Conservation (phyloP, 345 rosid species). For the Bretschneidera sinensis region DNA sequence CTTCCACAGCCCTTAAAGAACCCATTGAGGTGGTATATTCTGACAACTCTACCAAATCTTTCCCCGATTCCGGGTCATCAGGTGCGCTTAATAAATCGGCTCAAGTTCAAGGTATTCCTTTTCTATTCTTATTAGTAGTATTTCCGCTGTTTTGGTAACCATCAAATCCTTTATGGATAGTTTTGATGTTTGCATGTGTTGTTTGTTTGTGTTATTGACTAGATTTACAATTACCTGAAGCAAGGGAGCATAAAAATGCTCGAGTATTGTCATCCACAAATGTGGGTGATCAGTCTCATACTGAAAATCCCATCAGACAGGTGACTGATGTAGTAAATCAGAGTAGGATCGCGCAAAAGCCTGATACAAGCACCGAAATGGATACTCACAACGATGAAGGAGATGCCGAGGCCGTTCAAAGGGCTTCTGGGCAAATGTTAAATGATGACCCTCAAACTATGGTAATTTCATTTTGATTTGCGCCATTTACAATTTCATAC, state of each 20-base stretch:
- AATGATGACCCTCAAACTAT: conserved; percentile 13
- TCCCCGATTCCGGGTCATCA: background rate
- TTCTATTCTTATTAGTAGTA: background rate
- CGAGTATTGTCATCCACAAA: conserved; percentile 65
- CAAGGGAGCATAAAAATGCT: conserved; percentile 59
- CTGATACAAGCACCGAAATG: conserved; percentile 12
- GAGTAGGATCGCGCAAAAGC: conserved; percentile 4
- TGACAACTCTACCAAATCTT: conserved; percentile 21
- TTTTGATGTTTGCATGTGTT: background rate
- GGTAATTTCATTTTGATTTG: conserved; percentile 25
- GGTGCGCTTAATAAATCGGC: conserved; percentile 1
- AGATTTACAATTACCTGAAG: conserved; percentile 29
- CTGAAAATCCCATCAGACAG: conserved; percentile 44
- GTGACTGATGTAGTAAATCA: conserved; percentile 32
- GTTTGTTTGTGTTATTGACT: conserved; percentile 9
- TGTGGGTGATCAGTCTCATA: conserved; percentile 39
- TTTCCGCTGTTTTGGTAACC: too few species aligned
- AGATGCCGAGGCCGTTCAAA: background rate
- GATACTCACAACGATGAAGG: conserved; percentile 10
- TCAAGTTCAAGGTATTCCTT: conserved; percentile 37
- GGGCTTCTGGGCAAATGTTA: conserved; percentile 6
- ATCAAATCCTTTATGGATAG: background rate
- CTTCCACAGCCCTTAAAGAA: conserved; percentile 41
- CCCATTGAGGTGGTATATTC: conserved; percentile 56
- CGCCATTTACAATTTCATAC: background rate